phyloP scores from a whole-genome alignment of 2,329 filamentous ascomycete species.

The Curvularia lunata region DNA sequence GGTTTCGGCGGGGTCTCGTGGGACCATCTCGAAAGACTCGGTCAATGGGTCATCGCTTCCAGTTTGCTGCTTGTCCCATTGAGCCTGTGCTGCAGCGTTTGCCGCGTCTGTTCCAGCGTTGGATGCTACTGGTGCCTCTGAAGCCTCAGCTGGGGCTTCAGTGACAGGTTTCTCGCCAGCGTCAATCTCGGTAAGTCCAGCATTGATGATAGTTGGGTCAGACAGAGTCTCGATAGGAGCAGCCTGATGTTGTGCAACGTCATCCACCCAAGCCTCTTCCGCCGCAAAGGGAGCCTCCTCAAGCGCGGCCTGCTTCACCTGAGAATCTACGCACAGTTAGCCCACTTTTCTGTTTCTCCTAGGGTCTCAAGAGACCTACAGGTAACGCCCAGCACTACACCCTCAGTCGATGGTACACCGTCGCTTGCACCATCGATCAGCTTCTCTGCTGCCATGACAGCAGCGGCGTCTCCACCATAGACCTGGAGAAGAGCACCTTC shows the following conservation, averaged over 20 bases:
- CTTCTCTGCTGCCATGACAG: constrained; percentile 77
- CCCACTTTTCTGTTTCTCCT: background rate
- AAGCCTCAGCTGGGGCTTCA: constrained; percentile 33
- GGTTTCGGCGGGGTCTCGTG: constrained; percentile 75
- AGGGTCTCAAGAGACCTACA: constrained; percentile 61
- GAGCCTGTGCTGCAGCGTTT: constrained; percentile 65
- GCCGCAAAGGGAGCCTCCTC: constrained; percentile 61
- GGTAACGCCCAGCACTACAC: constrained; percentile 70
- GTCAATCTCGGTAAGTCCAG: constrained; percentile 71
- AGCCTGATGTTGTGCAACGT: constrained; percentile 55
- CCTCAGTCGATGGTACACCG: constrained; percentile 67
- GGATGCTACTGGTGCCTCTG: constrained; percentile 44
- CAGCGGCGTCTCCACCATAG: constrained; percentile 77
- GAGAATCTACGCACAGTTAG: constrained; percentile 56
- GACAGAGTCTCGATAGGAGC: constrained; percentile 51
- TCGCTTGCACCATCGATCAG: constrained; percentile 76
- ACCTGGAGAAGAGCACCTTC: constrained; percentile 80
- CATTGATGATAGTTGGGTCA: constrained; percentile 72
- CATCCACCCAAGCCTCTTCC: constrained; percentile 58
- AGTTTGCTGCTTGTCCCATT: constrained; percentile 66
- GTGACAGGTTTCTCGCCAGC: constrained; percentile 38
- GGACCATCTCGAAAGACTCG: constrained; percentile 78
- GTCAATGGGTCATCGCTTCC: constrained; percentile 58
- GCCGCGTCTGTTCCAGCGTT: constrained; percentile 52
- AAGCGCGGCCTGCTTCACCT: constrained; percentile 62